phyloP scores from a whole-genome alignment of 2,329 filamentous ascomycete genomes.

The Xylaria sp. region DNA sequence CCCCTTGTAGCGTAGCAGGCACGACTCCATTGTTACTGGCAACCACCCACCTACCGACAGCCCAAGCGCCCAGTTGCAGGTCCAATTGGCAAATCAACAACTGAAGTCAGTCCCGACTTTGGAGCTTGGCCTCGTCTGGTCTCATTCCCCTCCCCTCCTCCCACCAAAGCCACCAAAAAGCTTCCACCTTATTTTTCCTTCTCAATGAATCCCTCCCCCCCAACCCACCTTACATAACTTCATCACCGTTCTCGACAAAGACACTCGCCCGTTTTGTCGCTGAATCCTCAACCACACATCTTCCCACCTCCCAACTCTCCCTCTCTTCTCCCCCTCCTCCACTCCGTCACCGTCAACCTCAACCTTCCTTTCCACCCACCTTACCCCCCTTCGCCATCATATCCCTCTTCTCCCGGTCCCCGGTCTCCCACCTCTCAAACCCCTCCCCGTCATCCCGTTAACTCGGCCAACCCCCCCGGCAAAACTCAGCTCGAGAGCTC shows the following conservation, averaged over 20 bases:
- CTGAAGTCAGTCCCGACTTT: constrained; percentile 33
- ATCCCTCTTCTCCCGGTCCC: constrained; percentile 27
- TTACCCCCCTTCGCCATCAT: constrained; percentile 23
- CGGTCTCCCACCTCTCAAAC: constrained; percentile 18
- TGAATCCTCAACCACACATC: constrained; percentile 33
- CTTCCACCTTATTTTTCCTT: constrained; percentile 37
- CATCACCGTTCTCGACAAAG: constrained; percentile 35
- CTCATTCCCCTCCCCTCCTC: constrained; percentile 33
- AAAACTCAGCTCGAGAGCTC: constrained; percentile 20
- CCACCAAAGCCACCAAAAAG: constrained; percentile 23
- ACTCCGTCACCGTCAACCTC: constrained; percentile 16
- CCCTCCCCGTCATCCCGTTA: constrained; percentile 28
- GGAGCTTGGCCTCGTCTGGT: constrained; percentile 31
- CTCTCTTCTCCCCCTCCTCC: constrained; percentile 19
- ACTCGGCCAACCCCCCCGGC: constrained; percentile 25
- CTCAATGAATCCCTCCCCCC: constrained; percentile 28
- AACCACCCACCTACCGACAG: constrained; percentile 21
- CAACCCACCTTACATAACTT: constrained; percentile 35
- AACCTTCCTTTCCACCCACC: constrained; percentile 25
- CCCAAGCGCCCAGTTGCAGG: constrained; percentile 35
- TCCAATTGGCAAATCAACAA: constrained; percentile 39
- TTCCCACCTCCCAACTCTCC: constrained; percentile 31
- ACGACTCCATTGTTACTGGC: constrained; percentile 16
- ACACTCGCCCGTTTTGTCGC: constrained; percentile 32
- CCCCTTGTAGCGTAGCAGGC: constrained; percentile 15